These are phyloP conservation scores for Penicillium sp. DNA, from an alignment of 2,329 filamentous ascomycete genomes.

Conservation along the genomic window DNA sequence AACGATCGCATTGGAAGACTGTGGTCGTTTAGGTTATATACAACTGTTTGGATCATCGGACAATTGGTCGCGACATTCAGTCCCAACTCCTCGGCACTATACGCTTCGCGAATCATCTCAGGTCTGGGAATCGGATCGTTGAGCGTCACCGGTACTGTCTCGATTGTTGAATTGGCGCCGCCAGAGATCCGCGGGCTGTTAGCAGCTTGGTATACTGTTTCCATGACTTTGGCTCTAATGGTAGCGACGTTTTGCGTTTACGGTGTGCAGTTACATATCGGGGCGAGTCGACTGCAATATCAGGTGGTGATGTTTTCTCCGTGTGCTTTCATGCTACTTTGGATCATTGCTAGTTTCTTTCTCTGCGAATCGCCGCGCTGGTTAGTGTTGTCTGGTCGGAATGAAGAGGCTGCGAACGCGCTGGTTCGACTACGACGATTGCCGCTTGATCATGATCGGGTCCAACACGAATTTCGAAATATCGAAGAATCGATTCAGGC, in stretches of 20 bases:
- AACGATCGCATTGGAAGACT: conserved; percentile 42
- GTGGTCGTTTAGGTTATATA: conserved; percentile 43
- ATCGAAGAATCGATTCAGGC: conserved; percentile 20
- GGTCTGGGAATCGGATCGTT: conserved; percentile 42
- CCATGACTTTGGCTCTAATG: conserved; percentile 35
- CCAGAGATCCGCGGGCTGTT: conserved; percentile 41
- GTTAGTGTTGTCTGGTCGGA: conserved; percentile 29
- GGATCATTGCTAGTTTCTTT: conserved; percentile 30
- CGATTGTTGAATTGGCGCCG: conserved; percentile 43
- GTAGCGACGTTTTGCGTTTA: conserved; percentile 38
- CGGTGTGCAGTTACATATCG: conserved; percentile 34
- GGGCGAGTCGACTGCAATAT: conserved; percentile 30
- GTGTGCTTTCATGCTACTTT: conserved; percentile 4
- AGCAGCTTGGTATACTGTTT: conserved; percentile 39
- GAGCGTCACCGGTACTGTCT: conserved; percentile 40
- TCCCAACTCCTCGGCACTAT: conserved; percentile 24
- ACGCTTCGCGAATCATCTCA: conserved; percentile 37
- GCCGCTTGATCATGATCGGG: conserved; percentile 28
- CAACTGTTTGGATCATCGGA: conserved; percentile 22
- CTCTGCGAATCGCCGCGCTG: conserved; percentile 35
- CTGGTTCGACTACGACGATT: conserved; percentile 31
- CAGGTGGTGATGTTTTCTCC: conserved; percentile 34
- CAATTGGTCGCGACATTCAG: conserved; percentile 14
- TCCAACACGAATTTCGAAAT: conserved; percentile 22
- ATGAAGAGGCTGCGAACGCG: conserved; percentile 28